phyloP scores from a whole-genome alignment of 768 basidiomycete species.

The Leccinellum luteum region DNA sequence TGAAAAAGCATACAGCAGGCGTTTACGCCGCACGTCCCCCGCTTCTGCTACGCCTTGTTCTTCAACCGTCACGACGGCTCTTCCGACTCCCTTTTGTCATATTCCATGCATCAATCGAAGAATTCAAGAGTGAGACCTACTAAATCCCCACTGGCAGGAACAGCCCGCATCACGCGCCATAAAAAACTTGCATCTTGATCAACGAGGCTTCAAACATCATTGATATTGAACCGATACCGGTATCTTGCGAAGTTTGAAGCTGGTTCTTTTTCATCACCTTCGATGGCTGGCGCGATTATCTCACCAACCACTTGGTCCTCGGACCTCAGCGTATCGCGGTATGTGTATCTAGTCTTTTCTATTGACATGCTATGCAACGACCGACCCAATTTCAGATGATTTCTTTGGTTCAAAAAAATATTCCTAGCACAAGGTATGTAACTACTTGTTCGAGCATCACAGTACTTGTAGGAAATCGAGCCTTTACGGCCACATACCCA shows the following conservation, averaged over 20 bases:
- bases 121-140: no score
- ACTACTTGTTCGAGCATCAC: not conserved
- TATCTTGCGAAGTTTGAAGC: no score
- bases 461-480: not conserved
- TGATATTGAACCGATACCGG: no score
- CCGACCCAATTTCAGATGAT: not conserved
- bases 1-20: no score
- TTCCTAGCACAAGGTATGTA: not conserved
- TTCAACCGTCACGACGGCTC: no score
- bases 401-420: not conserved
- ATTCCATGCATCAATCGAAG: no score
- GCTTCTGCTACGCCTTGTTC: no score
- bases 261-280: not conserved
- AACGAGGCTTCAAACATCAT: not conserved
- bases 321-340: not conserved
- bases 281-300: not conserved
- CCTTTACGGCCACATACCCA: not conserved
- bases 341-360: not conserved
- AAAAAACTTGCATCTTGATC: not conserved
- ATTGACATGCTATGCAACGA: not conserved
- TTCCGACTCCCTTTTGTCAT: no score
- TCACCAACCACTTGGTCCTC: not conserved
- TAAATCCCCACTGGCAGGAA: no score
- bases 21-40: no score
- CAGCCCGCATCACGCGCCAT: no score